phyloP scores from a whole-genome alignment of 352 stramenopile species.

The Sclerospora graminicola region DNA sequence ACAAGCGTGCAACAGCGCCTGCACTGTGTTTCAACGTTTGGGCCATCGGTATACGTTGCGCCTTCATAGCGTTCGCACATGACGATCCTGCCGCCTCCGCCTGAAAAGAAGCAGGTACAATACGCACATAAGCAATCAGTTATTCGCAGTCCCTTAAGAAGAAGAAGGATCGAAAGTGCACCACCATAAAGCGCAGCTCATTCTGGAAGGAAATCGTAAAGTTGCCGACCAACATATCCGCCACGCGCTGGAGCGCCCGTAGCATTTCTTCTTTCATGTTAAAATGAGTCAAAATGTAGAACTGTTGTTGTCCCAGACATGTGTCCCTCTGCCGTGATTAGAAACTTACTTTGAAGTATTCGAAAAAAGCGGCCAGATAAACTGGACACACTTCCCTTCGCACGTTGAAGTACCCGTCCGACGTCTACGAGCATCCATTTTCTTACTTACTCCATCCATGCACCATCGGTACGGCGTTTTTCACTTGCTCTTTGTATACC shows the following conservation, averaged over 20 bases:
- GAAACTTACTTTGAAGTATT: no score
- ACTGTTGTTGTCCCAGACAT: background rate
- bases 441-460: background rate
- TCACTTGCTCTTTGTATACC: constrained; percentile 7
- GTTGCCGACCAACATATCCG: constrained; percentile 69
- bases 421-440: background rate
- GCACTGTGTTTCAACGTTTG: constrained; percentile 63
- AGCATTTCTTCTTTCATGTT: constrained; percentile 61
- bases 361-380: no score
- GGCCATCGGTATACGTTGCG: constrained; percentile 62
- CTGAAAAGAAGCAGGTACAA: constrained; percentile 16
- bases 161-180: no score
- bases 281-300: no score
- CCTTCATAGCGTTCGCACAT: constrained; percentile 45
- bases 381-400: background rate
- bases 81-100: constrained; percentile 58
- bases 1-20: constrained; percentile 51
- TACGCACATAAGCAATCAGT: constrained; percentile 1
- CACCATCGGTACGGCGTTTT: constrained; percentile 10
- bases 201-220: constrained; percentile 81
- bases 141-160: background rate
- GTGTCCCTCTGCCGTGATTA: no score
- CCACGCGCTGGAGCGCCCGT: constrained; percentile 48
- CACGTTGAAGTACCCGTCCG: background rate
- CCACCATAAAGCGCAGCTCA: constrained; percentile 81